Conservation (phyloP, 176 grass and related monocot genomes). For the Oryza glaberrima region DNA sequence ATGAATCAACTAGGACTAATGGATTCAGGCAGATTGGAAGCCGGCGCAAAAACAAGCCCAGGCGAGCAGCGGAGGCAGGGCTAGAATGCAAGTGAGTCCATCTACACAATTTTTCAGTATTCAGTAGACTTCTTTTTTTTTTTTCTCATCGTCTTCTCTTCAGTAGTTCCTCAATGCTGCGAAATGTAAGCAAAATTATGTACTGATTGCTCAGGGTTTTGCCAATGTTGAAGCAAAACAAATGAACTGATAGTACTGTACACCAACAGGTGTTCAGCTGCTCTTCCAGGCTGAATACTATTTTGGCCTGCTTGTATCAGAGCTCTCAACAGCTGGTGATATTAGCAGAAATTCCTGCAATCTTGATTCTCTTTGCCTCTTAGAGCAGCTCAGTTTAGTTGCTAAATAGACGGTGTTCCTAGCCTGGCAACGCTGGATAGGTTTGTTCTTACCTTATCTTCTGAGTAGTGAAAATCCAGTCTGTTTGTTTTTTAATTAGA, state of each 20-base stretch:
- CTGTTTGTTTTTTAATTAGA: neutral
- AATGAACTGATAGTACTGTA: slow-evolving; percentile 35
- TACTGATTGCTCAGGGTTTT: slow-evolving; percentile 21
- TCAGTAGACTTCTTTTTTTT: slow-evolving; percentile 6
- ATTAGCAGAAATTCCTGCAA: neutral
- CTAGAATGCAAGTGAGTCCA: slow-evolving; percentile 65
- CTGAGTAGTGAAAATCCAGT: neutral
- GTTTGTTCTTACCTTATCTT: neutral
- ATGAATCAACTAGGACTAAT: slow-evolving; percentile 53
- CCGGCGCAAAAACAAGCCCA: slow-evolving; percentile 74
- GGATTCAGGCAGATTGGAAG: slow-evolving; percentile 71
- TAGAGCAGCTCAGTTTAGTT: neutral
- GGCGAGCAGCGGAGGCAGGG: slow-evolving; percentile 67
- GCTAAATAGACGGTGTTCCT: neutral
- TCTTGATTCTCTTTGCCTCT: slow-evolving; percentile 28
- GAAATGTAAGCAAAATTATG: slow-evolving; percentile 40
- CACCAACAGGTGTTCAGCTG: slow-evolving; percentile 15
- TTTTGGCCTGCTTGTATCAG: slow-evolving; percentile 24
- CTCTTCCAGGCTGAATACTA: slow-evolving; percentile 8
- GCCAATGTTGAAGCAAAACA: slow-evolving; percentile 34
- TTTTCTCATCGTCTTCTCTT: slow-evolving; percentile 4
- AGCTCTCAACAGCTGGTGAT: slow-evolving; percentile 16
- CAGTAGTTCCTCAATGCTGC: slow-evolving; percentile 24
- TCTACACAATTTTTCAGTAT: slow-evolving; percentile 27
- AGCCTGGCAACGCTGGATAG: neutral